Percentiles rank a stretch among this genome's conserved stretches.
These are phyloP conservation scores for Pycnococcus provasolii DNA, from an alignment of 139 green algal genomes.

Conservation along the genomic window DNA sequence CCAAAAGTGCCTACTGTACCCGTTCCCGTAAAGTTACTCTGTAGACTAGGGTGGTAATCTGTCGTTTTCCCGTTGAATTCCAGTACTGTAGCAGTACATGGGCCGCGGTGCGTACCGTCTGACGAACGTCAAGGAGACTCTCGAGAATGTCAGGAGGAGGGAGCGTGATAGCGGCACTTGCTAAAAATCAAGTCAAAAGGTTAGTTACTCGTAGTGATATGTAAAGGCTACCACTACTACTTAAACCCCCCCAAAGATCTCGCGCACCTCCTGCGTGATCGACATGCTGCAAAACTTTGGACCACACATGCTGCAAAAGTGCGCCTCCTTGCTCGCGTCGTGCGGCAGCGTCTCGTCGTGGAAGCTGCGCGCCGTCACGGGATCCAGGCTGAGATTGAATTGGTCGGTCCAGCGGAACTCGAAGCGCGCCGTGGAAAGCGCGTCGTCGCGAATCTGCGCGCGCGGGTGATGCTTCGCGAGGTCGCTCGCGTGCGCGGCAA, in stretches of 20 bases:
- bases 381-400: slow-evolving; percentile 88
- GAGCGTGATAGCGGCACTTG: too few species aligned
- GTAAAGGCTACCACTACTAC: background rate
- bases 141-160: too few species aligned
- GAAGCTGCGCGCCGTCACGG: slow-evolving; percentile 30
- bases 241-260: slow-evolving; percentile 2
- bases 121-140: too few species aligned
- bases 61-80: too few species aligned
- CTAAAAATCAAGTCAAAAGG: too few species aligned
- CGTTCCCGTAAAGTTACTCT: too few species aligned
- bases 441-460: slow-evolving; percentile 72
- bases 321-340: slow-evolving; percentile 37
- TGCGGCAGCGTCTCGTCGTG: slow-evolving; percentile 40
- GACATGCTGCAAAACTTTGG: slow-evolving; percentile 42
- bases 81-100: too few species aligned
- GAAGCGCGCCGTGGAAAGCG: slow-evolving; percentile 80
- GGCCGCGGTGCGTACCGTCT: too few species aligned
- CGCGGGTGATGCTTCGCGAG: slow-evolving; percentile 83
- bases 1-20: too few species aligned
- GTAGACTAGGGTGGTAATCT: too few species aligned
- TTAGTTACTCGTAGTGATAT: background rate
- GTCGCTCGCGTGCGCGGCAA: slow-evolving; percentile 88
- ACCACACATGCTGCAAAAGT: slow-evolving; percentile 47
- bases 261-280: slow-evolving; percentile 41
- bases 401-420: slow-evolving; percentile 95